Evolutionary conservation across 306 rosid species (phyloP).

Genomic region (Bauhinia variegata): DNA sequence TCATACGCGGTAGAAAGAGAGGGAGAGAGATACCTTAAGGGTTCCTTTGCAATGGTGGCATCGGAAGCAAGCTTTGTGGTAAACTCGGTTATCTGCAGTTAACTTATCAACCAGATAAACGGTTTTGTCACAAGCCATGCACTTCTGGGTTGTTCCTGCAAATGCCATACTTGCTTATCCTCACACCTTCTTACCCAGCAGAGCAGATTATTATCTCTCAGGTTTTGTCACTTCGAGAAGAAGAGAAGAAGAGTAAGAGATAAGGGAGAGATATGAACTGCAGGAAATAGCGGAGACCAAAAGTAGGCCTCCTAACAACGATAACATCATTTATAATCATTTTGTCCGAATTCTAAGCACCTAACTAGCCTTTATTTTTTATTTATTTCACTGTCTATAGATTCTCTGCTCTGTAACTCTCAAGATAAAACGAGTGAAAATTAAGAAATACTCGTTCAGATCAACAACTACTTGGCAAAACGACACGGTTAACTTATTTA

Average conservation of each 20-base stretch:
- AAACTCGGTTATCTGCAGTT: constrained; percentile 89
- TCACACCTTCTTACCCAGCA: constrained; percentile 28
- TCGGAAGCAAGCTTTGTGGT: constrained; percentile 96
- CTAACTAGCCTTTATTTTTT: constrained; percentile 52
- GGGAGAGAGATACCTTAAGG: constrained; percentile 67
- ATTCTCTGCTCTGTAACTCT: constrained; percentile 21
- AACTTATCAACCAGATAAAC: constrained; percentile 95
- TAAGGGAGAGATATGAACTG: constrained; percentile 35
- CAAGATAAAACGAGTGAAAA: constrained; percentile 33
- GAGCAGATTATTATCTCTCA: constrained; percentile 25
- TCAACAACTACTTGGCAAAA: constrained; percentile 1
- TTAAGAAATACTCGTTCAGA: constrained; percentile 22
- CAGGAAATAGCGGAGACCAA: constrained; percentile 58
- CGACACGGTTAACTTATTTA: constrained; percentile 1
- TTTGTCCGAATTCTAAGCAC: constrained; percentile 61
- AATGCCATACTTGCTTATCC: constrained; percentile 67
- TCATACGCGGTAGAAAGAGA: background rate
- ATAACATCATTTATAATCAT: constrained; percentile 57
- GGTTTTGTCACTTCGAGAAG: too few species aligned
- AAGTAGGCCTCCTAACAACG: constrained; percentile 54
- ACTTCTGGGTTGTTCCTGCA: constrained; percentile 99
- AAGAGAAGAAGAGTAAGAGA: constrained; percentile 35
- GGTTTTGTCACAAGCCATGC: constrained; percentile 98
- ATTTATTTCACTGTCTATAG: background rate
- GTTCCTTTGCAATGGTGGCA: constrained; percentile 99